Base-by-base conservation (phyloP, 768 basidiomycete genomes). In the Trametes maxima region DNA sequence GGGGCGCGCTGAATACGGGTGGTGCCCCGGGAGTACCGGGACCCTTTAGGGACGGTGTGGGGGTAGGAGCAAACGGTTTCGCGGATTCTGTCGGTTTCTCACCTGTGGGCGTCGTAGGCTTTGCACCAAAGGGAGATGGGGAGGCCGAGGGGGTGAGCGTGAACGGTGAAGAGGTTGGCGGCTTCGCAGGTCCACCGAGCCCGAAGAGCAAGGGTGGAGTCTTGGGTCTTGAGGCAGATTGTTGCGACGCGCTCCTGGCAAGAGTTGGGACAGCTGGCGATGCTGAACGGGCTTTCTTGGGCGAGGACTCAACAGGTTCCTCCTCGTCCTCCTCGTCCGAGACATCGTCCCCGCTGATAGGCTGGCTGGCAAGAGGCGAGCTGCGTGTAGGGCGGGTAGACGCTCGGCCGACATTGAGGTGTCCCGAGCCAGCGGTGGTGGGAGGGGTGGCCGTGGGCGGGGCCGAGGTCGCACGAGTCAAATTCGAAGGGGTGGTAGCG, bases 361-460 rank as follows among this genome's bases (percentile, higher is more conserved):
- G 54, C 5, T 79, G 77, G 58, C 73, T 84, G 4, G 90, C 86
- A 50, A 92, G 76, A 1, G 91, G 91, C 3, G 91, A 92, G 65
- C 91, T 92, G n/a, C 88, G 84, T 3, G 79, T 73, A 0, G 90
- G 90, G 7, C 86, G 82, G 8, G 88, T 81, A 48, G 81, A 86
- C 1, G 85, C 85, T 40, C 88, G 79, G 19, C 85, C 84, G 17
- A 82, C 70, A 22, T 80, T 79, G 35, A 86, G 70, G 2, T 77
- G 73, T 21, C 83, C 78, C 14, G 53, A 47, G 14, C 63, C 35
- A 19, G 71, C 66, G 6, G 50, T 43, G 2, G 68, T 59, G 7
- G 67, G 59, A 14, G 70, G 69, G 19, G 71, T 62, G 3, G 75
- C 60, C 19, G 81, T 68, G n/a, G 78, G 70, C 10, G 74, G 66